Base-by-base conservation (phyloP, 2,329 filamentous ascomycete genomes). In the Tolypocladium inflatum region DNA sequence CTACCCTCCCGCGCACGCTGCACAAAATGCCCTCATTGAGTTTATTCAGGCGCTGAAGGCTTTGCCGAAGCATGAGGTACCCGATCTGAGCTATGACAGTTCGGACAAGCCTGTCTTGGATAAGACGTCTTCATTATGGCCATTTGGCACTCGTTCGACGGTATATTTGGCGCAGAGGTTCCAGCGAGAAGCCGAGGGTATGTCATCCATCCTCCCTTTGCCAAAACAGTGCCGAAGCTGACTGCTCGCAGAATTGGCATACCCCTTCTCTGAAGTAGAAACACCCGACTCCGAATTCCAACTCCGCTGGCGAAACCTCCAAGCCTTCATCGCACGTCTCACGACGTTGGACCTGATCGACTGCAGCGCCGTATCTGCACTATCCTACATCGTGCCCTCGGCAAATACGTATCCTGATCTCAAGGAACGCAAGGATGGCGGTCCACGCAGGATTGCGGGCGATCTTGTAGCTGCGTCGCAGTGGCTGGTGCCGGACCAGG, bases 191-290 rank as follows among this genome's bases (percentile, higher is more conserved):
- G 55, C 52, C 19, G 51, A 59, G 30, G 58, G 58, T 57, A 33
- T 9, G 51, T 5, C 42, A 11, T 10, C 10, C 26, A 3, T 55
- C 15, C 17, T n/a, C 41, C 0, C 42, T 7, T 26, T 26, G 15
- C 11, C n/a, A 17, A 10, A 3, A 1, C 23, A 48, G 6, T 10
- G 23, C 21, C 37, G 19, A 43, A 3, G 30, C 39, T 55, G 23
- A 48, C 39, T 43, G 3, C 19, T 42, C n/a, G 9, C 48, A 61
- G 60, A 61, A 17, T 2, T 61, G 9, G 60, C 58, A 9, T 61
- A 61, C 30, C 55, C 60, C 21, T 61, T 56, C 53, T 61, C 60
- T n/a, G 57, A 61, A 7, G 60, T 61, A 2, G 60, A 61, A 37
- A 54, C 39, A 4, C 42, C 55, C 5, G 58, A 55, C 13, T 57